phyloP scores from a whole-genome alignment of 2,329 filamentous ascomycete genomes.

The Aureobasidium mangrovei region DNA sequence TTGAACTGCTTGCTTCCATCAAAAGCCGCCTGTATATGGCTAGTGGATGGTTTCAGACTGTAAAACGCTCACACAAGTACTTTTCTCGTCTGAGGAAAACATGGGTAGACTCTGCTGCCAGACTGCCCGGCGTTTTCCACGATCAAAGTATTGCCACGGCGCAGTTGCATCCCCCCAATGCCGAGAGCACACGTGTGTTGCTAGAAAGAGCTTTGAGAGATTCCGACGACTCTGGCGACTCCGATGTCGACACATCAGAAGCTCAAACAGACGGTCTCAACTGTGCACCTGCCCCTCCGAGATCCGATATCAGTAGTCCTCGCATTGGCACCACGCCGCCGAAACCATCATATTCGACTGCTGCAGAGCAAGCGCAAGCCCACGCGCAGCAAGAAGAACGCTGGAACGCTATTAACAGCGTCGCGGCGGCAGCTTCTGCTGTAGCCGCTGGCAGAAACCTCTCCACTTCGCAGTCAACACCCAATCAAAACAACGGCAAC shows the following conservation, averaged over 20 bases:
- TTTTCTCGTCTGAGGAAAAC: slow-evolving; percentile 45
- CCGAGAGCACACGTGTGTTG: slow-evolving; percentile 35
- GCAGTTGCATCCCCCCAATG: slow-evolving; percentile 33
- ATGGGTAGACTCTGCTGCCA: slow-evolving; percentile 30
- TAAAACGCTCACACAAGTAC: slow-evolving; percentile 46
- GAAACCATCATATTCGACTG: slow-evolving; percentile 20
- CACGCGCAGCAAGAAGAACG: slow-evolving; percentile 24
- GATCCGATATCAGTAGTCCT: slow-evolving; percentile 24
- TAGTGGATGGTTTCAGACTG: slow-evolving; percentile 45
- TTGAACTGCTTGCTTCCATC: slow-evolving; percentile 45
- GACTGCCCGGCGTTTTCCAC: slow-evolving; percentile 24
- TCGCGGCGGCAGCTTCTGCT: slow-evolving; percentile 22
- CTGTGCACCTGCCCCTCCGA: slow-evolving; percentile 18
- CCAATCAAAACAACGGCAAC: slow-evolving; percentile 10
- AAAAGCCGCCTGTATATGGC: slow-evolving; percentile 48
- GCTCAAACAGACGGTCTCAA: slow-evolving; percentile 3
- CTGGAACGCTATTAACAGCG: slow-evolving; percentile 34
- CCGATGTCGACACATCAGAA: slow-evolving; percentile 31
- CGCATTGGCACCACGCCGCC: slow-evolving; percentile 17
- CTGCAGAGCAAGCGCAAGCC: slow-evolving; percentile 13
- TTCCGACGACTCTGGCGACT: slow-evolving; percentile 27
- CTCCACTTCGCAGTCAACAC: slow-evolving; percentile 11
- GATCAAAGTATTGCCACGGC: slow-evolving; percentile 24
- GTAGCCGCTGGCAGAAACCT: slow-evolving; percentile 19
- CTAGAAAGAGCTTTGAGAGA: slow-evolving; percentile 30